Conservation (phyloP, 2,329 filamentous ascomycete genomes). For the Paecilomyces formosus region DNA sequence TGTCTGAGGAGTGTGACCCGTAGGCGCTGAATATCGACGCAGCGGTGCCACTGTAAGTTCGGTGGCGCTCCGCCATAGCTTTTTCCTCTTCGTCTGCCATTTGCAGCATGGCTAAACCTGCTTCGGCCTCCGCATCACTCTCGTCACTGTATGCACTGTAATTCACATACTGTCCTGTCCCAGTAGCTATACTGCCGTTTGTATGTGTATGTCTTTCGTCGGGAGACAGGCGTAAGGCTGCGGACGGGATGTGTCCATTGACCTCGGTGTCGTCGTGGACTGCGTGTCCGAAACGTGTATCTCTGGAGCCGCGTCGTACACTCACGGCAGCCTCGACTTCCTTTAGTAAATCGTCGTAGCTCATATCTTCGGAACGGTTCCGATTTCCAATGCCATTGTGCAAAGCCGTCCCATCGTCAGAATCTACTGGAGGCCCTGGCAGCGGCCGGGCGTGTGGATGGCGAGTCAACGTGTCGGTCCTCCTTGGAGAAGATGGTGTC, state of each 20-base stretch:
- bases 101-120: slow-evolving; percentile 74
- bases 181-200: slow-evolving; percentile 42
- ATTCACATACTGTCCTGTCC: slow-evolving; percentile 37
- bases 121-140: slow-evolving; percentile 80
- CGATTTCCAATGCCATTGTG: slow-evolving; percentile 17
- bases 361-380: slow-evolving; percentile 31
- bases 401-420: slow-evolving; percentile 23
- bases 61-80: slow-evolving; percentile 36
- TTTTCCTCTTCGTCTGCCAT: slow-evolving; percentile 75
- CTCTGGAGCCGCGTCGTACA: slow-evolving; percentile 17
- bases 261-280: not conserved
- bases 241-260: slow-evolving; percentile 5
- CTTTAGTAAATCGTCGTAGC: slow-evolving; percentile 51
- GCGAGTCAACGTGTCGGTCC: slow-evolving; percentile 46
- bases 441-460: slow-evolving; percentile 53
- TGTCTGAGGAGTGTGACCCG: slow-evolving; percentile 31
- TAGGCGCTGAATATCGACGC: slow-evolving; percentile 43
- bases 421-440: slow-evolving; percentile 49
- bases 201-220: slow-evolving; percentile 40
- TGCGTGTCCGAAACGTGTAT: not conserved
- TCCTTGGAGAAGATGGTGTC: slow-evolving; percentile 42
- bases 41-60: slow-evolving; percentile 49
- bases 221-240: slow-evolving; percentile 25
- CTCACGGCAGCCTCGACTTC: slow-evolving; percentile 49
- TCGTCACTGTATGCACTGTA: slow-evolving; percentile 57